Conservation (phyloP, 257 asterid genomes). For the Solanum dulcamara region DNA sequence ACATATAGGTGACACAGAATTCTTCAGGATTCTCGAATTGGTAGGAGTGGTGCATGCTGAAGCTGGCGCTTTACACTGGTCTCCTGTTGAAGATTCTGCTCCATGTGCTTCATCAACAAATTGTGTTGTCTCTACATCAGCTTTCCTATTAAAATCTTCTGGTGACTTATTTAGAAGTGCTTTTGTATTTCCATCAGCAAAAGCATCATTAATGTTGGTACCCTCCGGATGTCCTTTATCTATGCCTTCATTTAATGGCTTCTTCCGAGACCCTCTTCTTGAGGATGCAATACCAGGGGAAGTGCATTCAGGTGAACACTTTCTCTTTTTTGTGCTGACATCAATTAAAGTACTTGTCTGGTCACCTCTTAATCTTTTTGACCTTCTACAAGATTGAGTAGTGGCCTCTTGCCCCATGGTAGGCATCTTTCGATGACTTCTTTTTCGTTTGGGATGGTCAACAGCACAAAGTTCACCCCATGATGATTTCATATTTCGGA, state of each 20-base stretch:
- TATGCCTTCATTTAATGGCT: background rate
- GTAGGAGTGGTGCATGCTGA: constrained; percentile 45
- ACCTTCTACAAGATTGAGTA: constrained; percentile 15
- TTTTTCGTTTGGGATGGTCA: constrained; percentile 18
- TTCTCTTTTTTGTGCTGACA: background rate
- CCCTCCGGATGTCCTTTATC: constrained; percentile 5
- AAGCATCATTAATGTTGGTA: constrained; percentile 6
- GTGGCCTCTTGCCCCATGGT: constrained; percentile 14
- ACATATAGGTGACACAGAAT: constrained; percentile 67
- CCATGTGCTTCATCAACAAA: constrained; percentile 16
- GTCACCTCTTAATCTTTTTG: constrained; percentile 21
- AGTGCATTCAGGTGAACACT: background rate
- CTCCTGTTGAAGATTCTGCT: constrained; percentile 31
- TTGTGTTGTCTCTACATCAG: constrained; percentile 1
- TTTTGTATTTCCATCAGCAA: constrained; percentile 3
- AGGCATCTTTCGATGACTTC: constrained; percentile 16
- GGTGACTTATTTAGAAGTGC: constrained; percentile 5
- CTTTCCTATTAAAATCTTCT: constrained; percentile 12
- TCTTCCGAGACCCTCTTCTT: background rate
- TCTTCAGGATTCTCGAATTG: constrained; percentile 22
- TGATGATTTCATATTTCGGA: constrained; percentile 20
- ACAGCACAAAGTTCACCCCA: background rate
- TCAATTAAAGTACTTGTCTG: background rate
- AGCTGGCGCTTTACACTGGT: constrained; percentile 13
- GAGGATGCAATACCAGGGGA: background rate